Conservation (phyloP, 148 eudicot genomes). For the Heliosperma pusillum region DNA sequence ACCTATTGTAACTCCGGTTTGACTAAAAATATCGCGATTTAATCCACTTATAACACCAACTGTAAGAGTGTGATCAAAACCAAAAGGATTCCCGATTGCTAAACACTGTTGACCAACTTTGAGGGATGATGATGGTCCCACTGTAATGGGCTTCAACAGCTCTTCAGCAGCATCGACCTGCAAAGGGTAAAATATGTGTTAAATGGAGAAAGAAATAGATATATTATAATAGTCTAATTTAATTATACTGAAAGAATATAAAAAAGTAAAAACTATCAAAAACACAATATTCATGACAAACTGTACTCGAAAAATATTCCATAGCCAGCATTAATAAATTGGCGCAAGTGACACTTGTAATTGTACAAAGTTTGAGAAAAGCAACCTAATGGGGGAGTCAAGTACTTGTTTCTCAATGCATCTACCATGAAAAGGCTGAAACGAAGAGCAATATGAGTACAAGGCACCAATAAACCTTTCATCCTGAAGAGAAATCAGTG, state of each 20-base stretch:
- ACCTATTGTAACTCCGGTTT: slow-evolving; percentile 93
- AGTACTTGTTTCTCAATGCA: background rate
- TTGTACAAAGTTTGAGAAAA: background rate
- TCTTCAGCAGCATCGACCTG: slow-evolving; percentile 88
- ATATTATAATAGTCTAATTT: background rate
- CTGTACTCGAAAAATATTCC: background rate
- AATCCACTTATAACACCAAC: slow-evolving; percentile 95
- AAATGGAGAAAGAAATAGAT: background rate
- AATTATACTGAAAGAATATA: background rate
- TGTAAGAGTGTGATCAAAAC: slow-evolving; percentile 98
- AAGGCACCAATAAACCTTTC: background rate
- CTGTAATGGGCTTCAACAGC: slow-evolving; percentile 74
- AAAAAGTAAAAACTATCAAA: background rate
- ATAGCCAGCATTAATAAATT: background rate
- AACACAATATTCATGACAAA: background rate
- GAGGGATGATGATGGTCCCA: slow-evolving; percentile 71
- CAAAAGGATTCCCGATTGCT: slow-evolving; percentile 99
- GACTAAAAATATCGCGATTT: slow-evolving; percentile 91
- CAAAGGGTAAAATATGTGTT: slow-evolving; percentile 1
- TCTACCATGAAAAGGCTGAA: background rate
- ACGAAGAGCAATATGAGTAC: background rate
- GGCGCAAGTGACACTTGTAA: no score
- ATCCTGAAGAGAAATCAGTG: background rate
- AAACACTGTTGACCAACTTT: slow-evolving; percentile 97
- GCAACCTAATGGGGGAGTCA: background rate